phyloP scores from a whole-genome alignment of 2,329 filamentous ascomycete species.

The Cladosporium sp. region DNA sequence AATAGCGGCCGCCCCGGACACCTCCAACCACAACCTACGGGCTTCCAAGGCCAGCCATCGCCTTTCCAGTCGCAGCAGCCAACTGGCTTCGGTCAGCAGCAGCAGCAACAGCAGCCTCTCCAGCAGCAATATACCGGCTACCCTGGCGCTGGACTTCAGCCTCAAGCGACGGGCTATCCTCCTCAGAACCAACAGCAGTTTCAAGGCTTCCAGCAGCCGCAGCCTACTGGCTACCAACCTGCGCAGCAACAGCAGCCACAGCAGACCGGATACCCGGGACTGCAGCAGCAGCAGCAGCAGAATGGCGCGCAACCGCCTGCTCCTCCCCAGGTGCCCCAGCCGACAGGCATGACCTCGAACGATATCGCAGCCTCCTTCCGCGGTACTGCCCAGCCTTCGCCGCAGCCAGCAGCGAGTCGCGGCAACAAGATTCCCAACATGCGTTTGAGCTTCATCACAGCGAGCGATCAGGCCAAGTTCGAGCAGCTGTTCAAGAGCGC shows the following conservation, averaged over 20 bases:
- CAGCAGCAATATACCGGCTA: slow-evolving; percentile 72
- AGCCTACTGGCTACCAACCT: slow-evolving; percentile 55
- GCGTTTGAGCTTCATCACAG: slow-evolving; percentile 92
- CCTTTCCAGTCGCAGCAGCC: slow-evolving; percentile 59
- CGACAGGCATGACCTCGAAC: slow-evolving; percentile 62
- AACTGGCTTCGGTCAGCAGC: slow-evolving; percentile 51
- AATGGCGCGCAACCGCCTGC: slow-evolving; percentile 57
- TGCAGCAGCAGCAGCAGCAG: slow-evolving; percentile 54
- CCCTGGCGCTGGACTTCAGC: slow-evolving; percentile 44
- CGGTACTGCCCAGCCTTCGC: slow-evolving; percentile 54
- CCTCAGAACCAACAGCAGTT: slow-evolving; percentile 38
- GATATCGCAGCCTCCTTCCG: slow-evolving; percentile 67
- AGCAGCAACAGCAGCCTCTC: slow-evolving; percentile 46
- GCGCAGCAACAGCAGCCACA: slow-evolving; percentile 45
- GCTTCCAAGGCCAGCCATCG: slow-evolving; percentile 58
- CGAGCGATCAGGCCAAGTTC: slow-evolving; percentile 92
- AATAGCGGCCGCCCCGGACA: slow-evolving; percentile 73
- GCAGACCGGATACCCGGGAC: slow-evolving; percentile 30
- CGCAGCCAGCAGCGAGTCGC: slow-evolving; percentile 61
- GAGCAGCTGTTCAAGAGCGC: slow-evolving; percentile 97
- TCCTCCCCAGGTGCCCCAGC: slow-evolving; percentile 54
- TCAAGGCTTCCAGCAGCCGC: slow-evolving; percentile 41
- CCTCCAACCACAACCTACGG: slow-evolving; percentile 53
- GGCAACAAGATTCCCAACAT: slow-evolving; percentile 87
- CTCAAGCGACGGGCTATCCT: slow-evolving; percentile 39